Conservation (phyloP, 2,329 filamentous ascomycete genomes). For the Colletotrichum limetticola region DNA sequence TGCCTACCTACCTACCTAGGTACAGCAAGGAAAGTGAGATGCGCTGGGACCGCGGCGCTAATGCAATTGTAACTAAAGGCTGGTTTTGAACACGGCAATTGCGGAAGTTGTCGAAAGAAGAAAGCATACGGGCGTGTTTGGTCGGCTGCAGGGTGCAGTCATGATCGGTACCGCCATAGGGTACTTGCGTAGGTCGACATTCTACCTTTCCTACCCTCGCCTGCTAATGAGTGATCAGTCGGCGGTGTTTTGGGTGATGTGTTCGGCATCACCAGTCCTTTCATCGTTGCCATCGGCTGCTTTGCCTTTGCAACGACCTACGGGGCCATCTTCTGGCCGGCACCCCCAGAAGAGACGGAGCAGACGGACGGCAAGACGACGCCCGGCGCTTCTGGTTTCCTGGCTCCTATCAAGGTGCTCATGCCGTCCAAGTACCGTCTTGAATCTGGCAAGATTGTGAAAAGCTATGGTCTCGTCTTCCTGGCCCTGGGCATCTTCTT, state of each 20-base stretch:
- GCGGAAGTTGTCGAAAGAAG: slow-evolving; percentile 71
- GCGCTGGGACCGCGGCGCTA: background rate
- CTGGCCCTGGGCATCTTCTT: slow-evolving; percentile 74
- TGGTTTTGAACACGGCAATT: slow-evolving; percentile 75
- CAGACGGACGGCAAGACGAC: slow-evolving; percentile 35
- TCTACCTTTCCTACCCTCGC: background rate
- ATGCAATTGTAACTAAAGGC: slow-evolving; percentile 42
- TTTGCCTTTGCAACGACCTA: slow-evolving; percentile 44
- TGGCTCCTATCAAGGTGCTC: slow-evolving; percentile 72
- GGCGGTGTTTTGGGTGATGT: slow-evolving; percentile 73
- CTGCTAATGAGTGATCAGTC: slow-evolving; percentile 44
- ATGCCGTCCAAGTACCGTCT: slow-evolving; percentile 66
- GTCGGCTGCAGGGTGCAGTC: slow-evolving; percentile 72
- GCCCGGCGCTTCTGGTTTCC: slow-evolving; percentile 59
- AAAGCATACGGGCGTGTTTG: slow-evolving; percentile 72
- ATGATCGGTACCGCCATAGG: slow-evolving; percentile 75
- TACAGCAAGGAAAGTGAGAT: background rate
- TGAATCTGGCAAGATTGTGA: slow-evolving; percentile 59
- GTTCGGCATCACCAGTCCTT: slow-evolving; percentile 72
- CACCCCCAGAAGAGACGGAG: slow-evolving; percentile 39
- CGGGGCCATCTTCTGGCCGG: slow-evolving; percentile 45
- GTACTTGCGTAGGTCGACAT: slow-evolving; percentile 59
- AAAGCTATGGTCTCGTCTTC: slow-evolving; percentile 71
- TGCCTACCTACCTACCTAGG: no score
- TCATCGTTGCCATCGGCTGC: slow-evolving; percentile 62